Conservation (phyloP, 2,329 filamentous ascomycete genomes). For the Chrysoporthe puriensis region DNA sequence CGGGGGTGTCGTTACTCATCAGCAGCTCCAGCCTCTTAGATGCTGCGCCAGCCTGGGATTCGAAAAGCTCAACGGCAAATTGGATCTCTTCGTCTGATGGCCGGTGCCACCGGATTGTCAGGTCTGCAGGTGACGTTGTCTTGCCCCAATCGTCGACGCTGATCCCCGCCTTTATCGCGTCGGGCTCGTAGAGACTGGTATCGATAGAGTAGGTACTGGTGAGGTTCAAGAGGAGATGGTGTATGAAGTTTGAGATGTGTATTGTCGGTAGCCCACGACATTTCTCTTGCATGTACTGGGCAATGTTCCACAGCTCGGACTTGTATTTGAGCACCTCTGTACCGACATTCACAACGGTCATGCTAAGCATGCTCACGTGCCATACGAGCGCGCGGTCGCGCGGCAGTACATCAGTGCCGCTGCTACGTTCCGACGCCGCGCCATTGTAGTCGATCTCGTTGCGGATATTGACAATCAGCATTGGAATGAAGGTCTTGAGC, state of each 20-base stretch:
- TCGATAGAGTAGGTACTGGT: conserved; percentile 94
- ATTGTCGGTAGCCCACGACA: conserved; percentile 93
- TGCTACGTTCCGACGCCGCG: conserved; percentile 91
- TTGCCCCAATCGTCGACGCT: conserved; percentile 84
- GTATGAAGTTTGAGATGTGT: conserved; percentile 96
- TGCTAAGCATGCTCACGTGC: conserved; percentile 92
- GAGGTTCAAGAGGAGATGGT: conserved; percentile 91
- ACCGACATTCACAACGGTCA: conserved; percentile 97
- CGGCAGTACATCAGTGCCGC: conserved; percentile 89
- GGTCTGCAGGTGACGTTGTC: conserved; percentile 70
- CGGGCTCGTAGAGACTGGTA: conserved; percentile 83
- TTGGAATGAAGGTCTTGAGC: conserved; percentile 85
- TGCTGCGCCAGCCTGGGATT: conserved; percentile 78
- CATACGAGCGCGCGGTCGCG: conserved; percentile 92
- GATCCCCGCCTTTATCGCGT: conserved; percentile 70
- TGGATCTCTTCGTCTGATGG: conserved; percentile 78
- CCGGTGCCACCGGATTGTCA: conserved; percentile 86
- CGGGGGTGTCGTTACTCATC: conserved; percentile 78
- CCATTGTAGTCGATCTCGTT: conserved; percentile 97
- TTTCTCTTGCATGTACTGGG: conserved; percentile 93
- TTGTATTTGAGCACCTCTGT: conserved; percentile 87
- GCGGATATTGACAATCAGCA: conserved; percentile 87
- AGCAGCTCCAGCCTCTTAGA: conserved; percentile 75
- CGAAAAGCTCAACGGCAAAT: conserved; percentile 88
- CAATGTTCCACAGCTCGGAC: conserved; percentile 86